These are phyloP conservation scores for Pythium brachiatum DNA, from an alignment of 352 stramenopile genomes.

Conservation along the genomic window DNA sequence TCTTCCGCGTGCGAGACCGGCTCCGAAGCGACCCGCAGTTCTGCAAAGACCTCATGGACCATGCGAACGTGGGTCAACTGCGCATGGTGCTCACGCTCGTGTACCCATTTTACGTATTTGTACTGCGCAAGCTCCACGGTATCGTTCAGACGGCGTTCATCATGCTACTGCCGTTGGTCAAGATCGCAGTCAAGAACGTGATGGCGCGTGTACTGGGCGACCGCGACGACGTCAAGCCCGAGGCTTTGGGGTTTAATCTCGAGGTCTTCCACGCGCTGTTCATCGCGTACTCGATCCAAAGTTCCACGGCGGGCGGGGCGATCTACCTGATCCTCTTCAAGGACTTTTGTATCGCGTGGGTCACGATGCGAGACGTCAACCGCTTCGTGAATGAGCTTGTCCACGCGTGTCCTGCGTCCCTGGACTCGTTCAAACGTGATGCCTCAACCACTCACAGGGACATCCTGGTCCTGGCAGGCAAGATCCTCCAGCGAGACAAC, in stretches of 20 bases:
- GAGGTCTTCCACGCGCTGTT: slow-evolving; percentile 22
- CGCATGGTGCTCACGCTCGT: neutral
- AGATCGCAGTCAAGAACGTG: slow-evolving; percentile 25
- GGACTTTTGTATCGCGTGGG: neutral
- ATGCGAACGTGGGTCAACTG: neutral
- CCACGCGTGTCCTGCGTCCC: neutral
- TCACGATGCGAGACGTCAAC: neutral
- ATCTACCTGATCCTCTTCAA: neutral
- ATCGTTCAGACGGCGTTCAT: slow-evolving; percentile 15
- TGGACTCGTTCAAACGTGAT: neutral
- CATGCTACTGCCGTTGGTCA: slow-evolving; percentile 10
- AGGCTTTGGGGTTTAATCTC: slow-evolving; percentile 13
- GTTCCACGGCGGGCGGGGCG: neutral
- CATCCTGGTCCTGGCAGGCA: neutral
- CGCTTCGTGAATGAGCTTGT: neutral
- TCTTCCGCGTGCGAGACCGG: neutral
- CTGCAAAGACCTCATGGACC: neutral
- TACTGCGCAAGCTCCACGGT: neutral
- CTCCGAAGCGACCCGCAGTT: neutral
- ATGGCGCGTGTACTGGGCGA: slow-evolving; percentile 9
- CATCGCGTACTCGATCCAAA: slow-evolving; percentile 7
- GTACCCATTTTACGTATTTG: neutral
- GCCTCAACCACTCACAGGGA: neutral
- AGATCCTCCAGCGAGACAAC: neutral
- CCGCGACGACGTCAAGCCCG: slow-evolving; percentile 10